Percentiles rank a stretch among this genome's conserved stretches.
phyloP scores from a whole-genome alignment of 345 rosid species.

The Isatis tinctoria region DNA sequence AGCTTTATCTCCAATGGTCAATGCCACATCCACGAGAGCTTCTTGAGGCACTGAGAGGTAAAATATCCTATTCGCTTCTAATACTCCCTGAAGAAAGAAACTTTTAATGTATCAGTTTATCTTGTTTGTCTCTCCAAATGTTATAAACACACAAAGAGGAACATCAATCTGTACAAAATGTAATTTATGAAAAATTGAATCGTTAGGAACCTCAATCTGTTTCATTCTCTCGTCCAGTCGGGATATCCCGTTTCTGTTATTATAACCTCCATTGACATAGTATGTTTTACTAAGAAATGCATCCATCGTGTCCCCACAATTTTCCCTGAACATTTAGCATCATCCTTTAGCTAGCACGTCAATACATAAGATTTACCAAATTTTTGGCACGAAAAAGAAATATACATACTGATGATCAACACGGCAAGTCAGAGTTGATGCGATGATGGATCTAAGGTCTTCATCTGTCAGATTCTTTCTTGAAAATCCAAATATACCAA shows the following conservation, averaged over 20 bases:
- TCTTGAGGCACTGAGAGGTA: constrained; percentile 85
- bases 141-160: constrained; percentile 1
- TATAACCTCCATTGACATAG: constrained; percentile 57
- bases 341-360: not conserved
- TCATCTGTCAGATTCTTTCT: constrained; percentile 67
- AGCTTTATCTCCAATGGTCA: constrained; percentile 47
- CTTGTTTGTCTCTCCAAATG: constrained; percentile 15
- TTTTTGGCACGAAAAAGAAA: constrained; percentile 11
- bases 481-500: constrained; percentile 64
- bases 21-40: constrained; percentile 71
- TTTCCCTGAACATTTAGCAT: constrained; percentile 40
- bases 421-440: constrained; percentile 67
- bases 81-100: constrained; percentile 47
- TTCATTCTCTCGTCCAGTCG: constrained; percentile 58
- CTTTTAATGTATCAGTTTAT: constrained; percentile 27
- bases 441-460: constrained; percentile 64
- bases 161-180: not conserved
- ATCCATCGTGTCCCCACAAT: constrained; percentile 61
- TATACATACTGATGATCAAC: constrained; percentile 61
- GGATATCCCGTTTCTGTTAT: constrained; percentile 60
- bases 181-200: not conserved
- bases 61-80: constrained; percentile 58
- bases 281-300: constrained; percentile 61
- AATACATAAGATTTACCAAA: not conserved
- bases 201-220: constrained; percentile 51